Percentiles rank a stretch among this genome's conserved stretches.
Evolutionary conservation across 192 early-diverging fungal genomes (phyloP).

Genomic region (Radiomyces spectabilis): DNA sequence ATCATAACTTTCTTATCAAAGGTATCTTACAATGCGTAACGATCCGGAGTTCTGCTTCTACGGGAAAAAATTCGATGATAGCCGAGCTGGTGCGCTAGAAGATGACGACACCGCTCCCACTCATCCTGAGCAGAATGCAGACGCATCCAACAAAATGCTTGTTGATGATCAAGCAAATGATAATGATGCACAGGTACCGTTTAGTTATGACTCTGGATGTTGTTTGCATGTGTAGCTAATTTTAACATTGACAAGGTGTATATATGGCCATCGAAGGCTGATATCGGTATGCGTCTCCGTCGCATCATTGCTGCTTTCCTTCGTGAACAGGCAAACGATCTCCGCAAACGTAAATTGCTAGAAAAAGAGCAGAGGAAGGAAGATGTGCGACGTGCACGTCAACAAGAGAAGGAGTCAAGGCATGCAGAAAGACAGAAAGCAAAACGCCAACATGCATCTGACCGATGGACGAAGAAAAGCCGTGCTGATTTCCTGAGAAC

Average conservation of each 20-base stretch:
- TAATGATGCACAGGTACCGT: slow-evolving; percentile 26
- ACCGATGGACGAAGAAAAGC: slow-evolving; percentile 48
- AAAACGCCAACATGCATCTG: slow-evolving; percentile 30
- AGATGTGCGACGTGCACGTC: slow-evolving; percentile 24
- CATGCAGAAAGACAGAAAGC: slow-evolving; percentile 30
- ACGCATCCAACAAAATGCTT: too few relatives aligned
- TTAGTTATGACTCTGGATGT: too few relatives aligned
- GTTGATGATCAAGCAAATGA: slow-evolving; percentile 24
- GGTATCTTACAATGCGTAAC: slow-evolving; percentile 37
- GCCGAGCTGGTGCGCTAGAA: slow-evolving; percentile 22
- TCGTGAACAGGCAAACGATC: slow-evolving; percentile 39
- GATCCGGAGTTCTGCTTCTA: slow-evolving; percentile 47
- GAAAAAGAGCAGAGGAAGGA: slow-evolving; percentile 39
- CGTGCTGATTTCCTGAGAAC: slow-evolving; percentile 47
- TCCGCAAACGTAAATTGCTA: slow-evolving; percentile 24
- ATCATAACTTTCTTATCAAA: neutral
- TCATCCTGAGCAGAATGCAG: neutral
- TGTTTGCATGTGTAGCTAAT: too few relatives aligned
- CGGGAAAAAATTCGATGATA: slow-evolving; percentile 44
- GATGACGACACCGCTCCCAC: slow-evolving; percentile 20
- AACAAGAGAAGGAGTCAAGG: slow-evolving; percentile 35
- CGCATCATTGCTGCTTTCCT: slow-evolving; percentile 49
- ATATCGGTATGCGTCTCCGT: slow-evolving; percentile 51
- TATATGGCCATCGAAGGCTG: slow-evolving; percentile 56
- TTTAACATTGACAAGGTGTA: slow-evolving; percentile 31